Percentiles rank a stretch among this genome's conserved stretches.
These are phyloP conservation scores for Helianthus annuus DNA, from an alignment of 129 eudicot species.

Conservation along the genomic window DNA sequence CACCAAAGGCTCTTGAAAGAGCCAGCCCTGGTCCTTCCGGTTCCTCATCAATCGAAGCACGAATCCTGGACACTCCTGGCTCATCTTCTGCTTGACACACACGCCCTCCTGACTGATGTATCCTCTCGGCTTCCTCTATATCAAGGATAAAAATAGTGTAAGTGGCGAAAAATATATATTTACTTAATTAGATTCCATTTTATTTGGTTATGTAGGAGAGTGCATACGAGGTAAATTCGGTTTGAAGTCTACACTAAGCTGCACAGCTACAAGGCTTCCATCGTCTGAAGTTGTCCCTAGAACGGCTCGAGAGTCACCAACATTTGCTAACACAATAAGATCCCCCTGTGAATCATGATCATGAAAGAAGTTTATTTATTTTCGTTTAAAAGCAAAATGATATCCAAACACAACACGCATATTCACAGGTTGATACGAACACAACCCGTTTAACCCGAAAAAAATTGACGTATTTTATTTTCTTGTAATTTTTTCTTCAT, in stretches of 20 bases:
- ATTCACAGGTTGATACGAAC: no score
- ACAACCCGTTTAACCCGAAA: no score
- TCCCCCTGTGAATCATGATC: slow-evolving; percentile 59
- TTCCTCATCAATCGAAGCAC: slow-evolving; percentile 60
- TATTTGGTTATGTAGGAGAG: not conserved
- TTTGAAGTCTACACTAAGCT: slow-evolving; percentile 80
- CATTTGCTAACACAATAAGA: slow-evolving; percentile 69
- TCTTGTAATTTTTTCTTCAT: no score
- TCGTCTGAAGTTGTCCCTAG: slow-evolving; percentile 64
- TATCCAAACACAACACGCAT: no score
- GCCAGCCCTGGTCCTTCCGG: slow-evolving; percentile 86
- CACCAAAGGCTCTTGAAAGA: slow-evolving; percentile 91
- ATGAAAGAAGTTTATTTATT: not conserved
- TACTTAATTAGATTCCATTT: not conserved
- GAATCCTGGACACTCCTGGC: slow-evolving; percentile 81
- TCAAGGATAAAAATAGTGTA: slow-evolving; percentile 4
- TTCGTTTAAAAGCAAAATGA: not conserved
- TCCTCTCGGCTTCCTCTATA: slow-evolving; percentile 80
- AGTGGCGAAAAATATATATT: not conserved
- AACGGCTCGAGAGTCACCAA: slow-evolving; percentile 95
- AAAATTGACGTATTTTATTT: no score
- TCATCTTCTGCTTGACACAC: slow-evolving; percentile 71
- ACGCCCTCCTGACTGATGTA: slow-evolving; percentile 62
- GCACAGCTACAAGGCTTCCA: slow-evolving; percentile 64
- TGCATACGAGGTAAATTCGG: slow-evolving; percentile 81